A percentile compares a stretch with the other conserved stretches of the same genome.
Evolutionary conservation across 2,329 filamentous ascomycete genomes (phyloP).

Genomic region (Scedosporium apiospermum): DNA sequence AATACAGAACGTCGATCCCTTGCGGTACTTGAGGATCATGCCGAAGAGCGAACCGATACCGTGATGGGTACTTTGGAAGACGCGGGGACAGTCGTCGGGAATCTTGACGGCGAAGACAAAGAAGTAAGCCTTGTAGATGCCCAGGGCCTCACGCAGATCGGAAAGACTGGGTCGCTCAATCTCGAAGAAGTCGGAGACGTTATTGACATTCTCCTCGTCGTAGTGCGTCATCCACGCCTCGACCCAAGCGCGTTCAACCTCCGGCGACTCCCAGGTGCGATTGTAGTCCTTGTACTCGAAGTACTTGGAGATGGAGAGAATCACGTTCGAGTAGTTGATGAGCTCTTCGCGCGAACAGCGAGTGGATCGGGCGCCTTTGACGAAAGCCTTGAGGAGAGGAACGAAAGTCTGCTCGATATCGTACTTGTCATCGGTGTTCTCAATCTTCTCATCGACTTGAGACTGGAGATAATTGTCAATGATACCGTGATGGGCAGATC

Average conservation of each 20-base stretch:
- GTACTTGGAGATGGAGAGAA: conserved; percentile 40
- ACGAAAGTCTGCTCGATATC: conserved; percentile 45
- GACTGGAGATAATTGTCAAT: conserved; percentile 43
- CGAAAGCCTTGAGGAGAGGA: conserved; percentile 37
- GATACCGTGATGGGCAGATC: conserved; percentile 42
- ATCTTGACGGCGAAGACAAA: conserved; percentile 50
- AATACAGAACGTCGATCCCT: conserved; percentile 49
- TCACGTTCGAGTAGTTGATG: conserved; percentile 33
- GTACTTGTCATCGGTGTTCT: conserved; percentile 25
- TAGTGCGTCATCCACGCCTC: conserved; percentile 38
- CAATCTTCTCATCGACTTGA: conserved; percentile 36
- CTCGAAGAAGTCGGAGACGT: conserved; percentile 20
- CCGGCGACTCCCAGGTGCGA: conserved; percentile 35
- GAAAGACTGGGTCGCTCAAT: conserved; percentile 24
- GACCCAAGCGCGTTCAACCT: conserved; percentile 37
- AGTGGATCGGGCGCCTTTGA: conserved; percentile 37
- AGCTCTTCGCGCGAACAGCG: conserved; percentile 32
- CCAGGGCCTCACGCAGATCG: conserved; percentile 24
- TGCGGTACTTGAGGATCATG: conserved; percentile 51
- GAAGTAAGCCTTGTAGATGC: conserved; percentile 31
- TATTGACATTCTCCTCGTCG: conserved; percentile 25
- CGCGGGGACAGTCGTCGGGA: conserved; percentile 46
- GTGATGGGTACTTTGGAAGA: conserved; percentile 55
- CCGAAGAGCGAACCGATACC: conserved; percentile 51
- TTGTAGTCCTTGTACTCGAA: conserved; percentile 42